Conservation (phyloP, 306 rosid genomes). For the Rosa lucieae region DNA sequence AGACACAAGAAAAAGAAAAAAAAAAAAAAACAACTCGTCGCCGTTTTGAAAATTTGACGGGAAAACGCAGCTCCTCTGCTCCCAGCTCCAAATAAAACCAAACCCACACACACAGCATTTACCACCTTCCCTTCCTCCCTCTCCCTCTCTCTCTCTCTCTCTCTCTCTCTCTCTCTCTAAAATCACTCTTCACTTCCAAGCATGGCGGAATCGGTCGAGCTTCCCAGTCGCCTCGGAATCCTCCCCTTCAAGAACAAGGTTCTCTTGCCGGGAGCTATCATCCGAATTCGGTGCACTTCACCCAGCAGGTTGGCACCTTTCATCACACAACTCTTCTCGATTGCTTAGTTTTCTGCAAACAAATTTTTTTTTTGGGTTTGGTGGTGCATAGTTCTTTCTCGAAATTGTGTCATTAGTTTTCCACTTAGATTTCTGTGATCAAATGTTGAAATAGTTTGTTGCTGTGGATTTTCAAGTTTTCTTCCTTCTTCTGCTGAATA, state of each 20-base stretch:
- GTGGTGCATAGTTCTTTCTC: not conserved
- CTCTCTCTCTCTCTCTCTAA: not conserved
- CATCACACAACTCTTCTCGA: not conserved
- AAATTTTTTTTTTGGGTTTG: no score
- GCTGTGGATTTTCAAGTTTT: not conserved
- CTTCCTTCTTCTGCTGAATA: not conserved
- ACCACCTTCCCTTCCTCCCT: not conserved
- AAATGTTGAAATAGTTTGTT: no score
- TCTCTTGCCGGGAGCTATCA: conserved; percentile 92
- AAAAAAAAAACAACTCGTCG: conserved; percentile 13
- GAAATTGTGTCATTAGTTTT: no score
- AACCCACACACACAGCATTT: not conserved
- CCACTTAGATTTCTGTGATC: no score
- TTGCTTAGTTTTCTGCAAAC: not conserved
- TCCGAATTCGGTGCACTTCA: conserved; percentile 96
- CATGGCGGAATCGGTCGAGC: conserved; percentile 90
- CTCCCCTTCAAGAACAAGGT: conserved; percentile 98
- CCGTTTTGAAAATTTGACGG: conserved; percentile 6
- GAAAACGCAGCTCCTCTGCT: not conserved
- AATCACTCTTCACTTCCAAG: conserved; percentile 24
- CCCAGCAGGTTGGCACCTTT: conserved; percentile 63
- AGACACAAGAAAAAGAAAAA: not conserved
- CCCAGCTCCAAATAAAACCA: not conserved
- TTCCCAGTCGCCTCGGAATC: conserved; percentile 90
- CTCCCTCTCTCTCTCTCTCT: not conserved